Conservation (phyloP, 495 filamentous ascomycete genomes). For the Penicillium roqueforti region DNA sequence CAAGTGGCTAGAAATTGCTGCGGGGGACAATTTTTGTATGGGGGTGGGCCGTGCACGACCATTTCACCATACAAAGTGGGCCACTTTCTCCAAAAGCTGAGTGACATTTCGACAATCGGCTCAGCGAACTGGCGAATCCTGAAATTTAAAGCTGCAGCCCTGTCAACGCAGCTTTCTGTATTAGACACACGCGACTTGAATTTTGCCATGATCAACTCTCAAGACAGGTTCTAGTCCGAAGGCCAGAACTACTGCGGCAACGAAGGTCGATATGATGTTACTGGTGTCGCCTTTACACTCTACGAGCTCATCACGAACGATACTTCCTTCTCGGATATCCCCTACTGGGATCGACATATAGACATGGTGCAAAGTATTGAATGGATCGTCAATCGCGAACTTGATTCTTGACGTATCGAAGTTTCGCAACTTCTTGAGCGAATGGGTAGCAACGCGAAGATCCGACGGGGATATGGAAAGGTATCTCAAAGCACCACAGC, state of each 20-base stretch:
- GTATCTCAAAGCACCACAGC: constrained; percentile 20
- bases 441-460: constrained; percentile 18
- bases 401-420: constrained; percentile 21
- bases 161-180: too few species aligned
- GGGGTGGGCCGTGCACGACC: constrained; percentile 9
- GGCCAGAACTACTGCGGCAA: too few species aligned
- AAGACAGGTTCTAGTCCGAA: too few species aligned
- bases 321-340: constrained; percentile 15
- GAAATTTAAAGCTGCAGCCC: too few species aligned
- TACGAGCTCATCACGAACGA: constrained; percentile 43
- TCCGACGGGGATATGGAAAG: constrained; percentile 15
- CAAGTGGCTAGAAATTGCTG: constrained; percentile 1
- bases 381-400: constrained; percentile 17
- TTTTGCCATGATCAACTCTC: too few species aligned
- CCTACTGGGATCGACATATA: constrained; percentile 18
- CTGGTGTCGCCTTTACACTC: constrained; percentile 35
- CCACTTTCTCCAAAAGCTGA: not conserved
- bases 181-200: too few species aligned
- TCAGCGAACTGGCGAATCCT: too few species aligned
- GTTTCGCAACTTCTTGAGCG: constrained; percentile 22
- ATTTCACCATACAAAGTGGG: not conserved
- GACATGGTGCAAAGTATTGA: constrained; percentile 21
- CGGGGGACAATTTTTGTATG: constrained; percentile 13
- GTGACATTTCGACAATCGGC: not conserved
- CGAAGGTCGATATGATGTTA: constrained; percentile 35